Conservation (phyloP, 345 rosid species). For the Salix viminalis region DNA sequence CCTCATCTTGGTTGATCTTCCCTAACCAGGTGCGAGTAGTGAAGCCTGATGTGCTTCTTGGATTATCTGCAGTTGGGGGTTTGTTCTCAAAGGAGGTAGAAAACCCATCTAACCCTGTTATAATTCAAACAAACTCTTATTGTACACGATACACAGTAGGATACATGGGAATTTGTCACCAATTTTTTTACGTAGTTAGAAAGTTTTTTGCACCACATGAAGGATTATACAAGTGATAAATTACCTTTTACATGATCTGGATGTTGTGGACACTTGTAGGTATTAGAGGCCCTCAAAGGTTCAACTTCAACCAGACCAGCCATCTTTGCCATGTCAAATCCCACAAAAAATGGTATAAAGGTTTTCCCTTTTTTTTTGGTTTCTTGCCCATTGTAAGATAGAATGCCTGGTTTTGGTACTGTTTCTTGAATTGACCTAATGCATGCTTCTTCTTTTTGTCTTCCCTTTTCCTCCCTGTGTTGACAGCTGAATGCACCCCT, state of each 20-base stretch:
- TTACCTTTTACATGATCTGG: neutral
- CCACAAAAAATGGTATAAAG: slow-evolving; percentile 70
- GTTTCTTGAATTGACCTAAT: neutral
- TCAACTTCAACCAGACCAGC: slow-evolving; percentile 97
- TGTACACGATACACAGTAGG: neutral
- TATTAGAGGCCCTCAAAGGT: slow-evolving; percentile 85
- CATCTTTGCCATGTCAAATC: slow-evolving; percentile 98
- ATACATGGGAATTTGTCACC: neutral
- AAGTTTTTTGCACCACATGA: neutral
- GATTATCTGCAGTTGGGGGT: slow-evolving; percentile 99
- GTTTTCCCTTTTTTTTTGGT: neutral
- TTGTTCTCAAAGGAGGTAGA: slow-evolving; percentile 86
- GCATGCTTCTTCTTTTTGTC: neutral
- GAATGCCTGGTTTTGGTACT: neutral
- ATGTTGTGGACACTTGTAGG: slow-evolving; percentile 40
- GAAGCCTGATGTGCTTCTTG: slow-evolving; percentile 98
- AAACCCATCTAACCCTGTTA: neutral
- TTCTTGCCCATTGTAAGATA: neutral
- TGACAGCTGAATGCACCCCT: slow-evolving; percentile 90
- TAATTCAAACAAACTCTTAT: neutral
- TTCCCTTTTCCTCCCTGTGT: neutral
- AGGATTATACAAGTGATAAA: neutral
- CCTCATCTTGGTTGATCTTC: slow-evolving; percentile 8
- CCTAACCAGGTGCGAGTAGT: slow-evolving; percentile 73
- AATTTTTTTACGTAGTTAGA: neutral